These are phyloP conservation scores for Pythium rishiriense DNA, from an alignment of 352 stramenopile species.

Conservation along the genomic window DNA sequence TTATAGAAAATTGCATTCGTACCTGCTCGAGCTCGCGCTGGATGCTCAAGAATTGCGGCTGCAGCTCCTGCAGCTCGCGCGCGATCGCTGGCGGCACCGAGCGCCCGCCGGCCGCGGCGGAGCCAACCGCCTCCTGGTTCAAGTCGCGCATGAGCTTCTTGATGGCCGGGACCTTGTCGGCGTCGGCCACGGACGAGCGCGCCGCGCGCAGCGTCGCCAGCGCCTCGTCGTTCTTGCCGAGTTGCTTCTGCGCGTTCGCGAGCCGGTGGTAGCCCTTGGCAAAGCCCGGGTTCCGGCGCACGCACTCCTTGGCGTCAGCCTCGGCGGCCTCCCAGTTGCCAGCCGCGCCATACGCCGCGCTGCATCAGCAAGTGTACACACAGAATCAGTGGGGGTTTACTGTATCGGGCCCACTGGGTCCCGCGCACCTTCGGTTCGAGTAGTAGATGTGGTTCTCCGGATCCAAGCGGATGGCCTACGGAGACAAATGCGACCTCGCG, in stretches of 20 bases:
- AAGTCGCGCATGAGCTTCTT: slow-evolving; percentile 78
- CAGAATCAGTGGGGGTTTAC: not conserved
- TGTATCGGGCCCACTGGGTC: not conserved
- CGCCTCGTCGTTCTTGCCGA: slow-evolving; percentile 67
- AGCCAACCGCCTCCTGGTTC: slow-evolving; percentile 40
- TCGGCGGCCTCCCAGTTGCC: slow-evolving; percentile 73
- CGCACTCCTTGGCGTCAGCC: slow-evolving; percentile 70
- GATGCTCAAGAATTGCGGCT: slow-evolving; percentile 77
- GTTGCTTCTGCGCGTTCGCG: slow-evolving; percentile 78
- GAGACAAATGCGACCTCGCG: not conserved
- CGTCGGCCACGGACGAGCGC: slow-evolving; percentile 32
- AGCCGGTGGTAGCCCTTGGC: slow-evolving; percentile 81
- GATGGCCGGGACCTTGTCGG: slow-evolving; percentile 66
- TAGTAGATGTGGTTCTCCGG: slow-evolving; percentile 84
- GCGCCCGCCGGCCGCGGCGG: slow-evolving; percentile 28
- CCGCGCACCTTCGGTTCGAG: slow-evolving; percentile 68
- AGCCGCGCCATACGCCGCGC: slow-evolving; percentile 69
- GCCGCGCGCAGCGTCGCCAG: slow-evolving; percentile 63
- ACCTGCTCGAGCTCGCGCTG: slow-evolving; percentile 74
- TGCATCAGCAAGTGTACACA: slow-evolving; percentile 16
- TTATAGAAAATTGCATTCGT: not conserved
- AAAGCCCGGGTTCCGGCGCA: slow-evolving; percentile 68
- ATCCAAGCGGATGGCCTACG: slow-evolving; percentile 72
- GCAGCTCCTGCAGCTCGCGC: slow-evolving; percentile 79
- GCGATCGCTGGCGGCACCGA: slow-evolving; percentile 62